Base-by-base conservation (phyloP, 805 yeast genomes). In the Saccharomycopsis sp. region DNA sequence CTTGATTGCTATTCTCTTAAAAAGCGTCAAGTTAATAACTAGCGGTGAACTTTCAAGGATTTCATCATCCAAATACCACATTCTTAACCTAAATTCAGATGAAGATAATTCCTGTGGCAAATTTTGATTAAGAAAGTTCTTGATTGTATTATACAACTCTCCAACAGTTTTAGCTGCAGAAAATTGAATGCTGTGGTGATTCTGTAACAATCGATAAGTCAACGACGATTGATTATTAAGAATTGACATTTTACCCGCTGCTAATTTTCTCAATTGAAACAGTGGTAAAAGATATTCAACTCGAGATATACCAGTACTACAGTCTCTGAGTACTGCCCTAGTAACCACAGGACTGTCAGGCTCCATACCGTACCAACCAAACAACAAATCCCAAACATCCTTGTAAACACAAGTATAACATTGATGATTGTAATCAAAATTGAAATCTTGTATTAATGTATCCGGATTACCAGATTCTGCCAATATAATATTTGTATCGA, bases 51-150 rank as follows among this genome's bases (percentile, higher is more conserved):
- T 35, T 3, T 31, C 40, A 4, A 42, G 11, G 16, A 22, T 38
- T 17, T 24, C n/a, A 22, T 43, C 50, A n/a, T 24, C 21, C n/a
- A 46, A 21, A 28, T 16, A 19, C 50, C 50, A 46, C 4, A 46
- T 21, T n/a, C 50, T 16, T 4, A 46, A 20, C 24, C 37, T 37
- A 11, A 45, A 17, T 7, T 39, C 23, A 4, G 24, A 8, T 23
- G 11, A 7, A 9, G 14, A 33, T 14, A 14, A 6, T 14, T 14
- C 16, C 32, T 40, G 14, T 9, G 13, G 21, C 16, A 42, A 13
- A 28, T 46, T 34, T 17, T 33, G 26, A 5, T 13, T 11, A 7
- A 47, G 11, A 21, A 47, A 47, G 3, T 2, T 13, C n/a, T 19
- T 4, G 19, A 47, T 47, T 13, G 32, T 22, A 23, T 35, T 20